A percentile compares a stretch with the other conserved stretches of the same genome.
Evolutionary conservation across 768 basidiomycete species (phyloP).

Genomic region (Coprinopsis sp.): DNA sequence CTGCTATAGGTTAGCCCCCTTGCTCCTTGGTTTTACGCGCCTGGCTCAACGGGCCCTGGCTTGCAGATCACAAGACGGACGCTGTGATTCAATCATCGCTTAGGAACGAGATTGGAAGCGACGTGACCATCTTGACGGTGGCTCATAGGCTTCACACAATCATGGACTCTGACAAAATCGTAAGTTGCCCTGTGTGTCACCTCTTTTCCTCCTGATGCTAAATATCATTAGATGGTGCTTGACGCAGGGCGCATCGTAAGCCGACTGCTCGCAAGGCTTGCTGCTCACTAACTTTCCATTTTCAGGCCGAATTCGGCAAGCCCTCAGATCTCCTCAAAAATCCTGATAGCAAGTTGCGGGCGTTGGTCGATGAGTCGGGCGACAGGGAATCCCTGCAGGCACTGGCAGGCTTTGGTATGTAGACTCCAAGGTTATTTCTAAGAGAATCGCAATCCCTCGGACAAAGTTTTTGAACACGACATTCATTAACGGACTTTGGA

Average conservation of each 20-base stretch:
- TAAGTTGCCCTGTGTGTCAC: constrained; percentile 17
- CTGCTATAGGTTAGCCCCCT: constrained; percentile 33
- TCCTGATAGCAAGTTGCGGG: constrained; percentile 43
- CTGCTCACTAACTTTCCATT: background rate
- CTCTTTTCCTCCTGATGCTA: background rate
- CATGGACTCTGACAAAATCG: constrained; percentile 54
- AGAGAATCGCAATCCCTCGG: too few relatives aligned
- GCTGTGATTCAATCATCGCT: constrained; percentile 65
- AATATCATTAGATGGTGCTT: constrained; percentile 14
- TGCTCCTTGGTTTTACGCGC: background rate
- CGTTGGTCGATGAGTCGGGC: constrained; percentile 55
- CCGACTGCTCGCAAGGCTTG: background rate
- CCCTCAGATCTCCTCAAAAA: constrained; percentile 50
- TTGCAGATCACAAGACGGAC: constrained; percentile 52
- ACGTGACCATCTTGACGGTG: constrained; percentile 58
- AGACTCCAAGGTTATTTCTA: too few relatives aligned
- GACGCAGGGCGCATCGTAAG: constrained; percentile 17
- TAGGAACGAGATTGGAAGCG: constrained; percentile 54
- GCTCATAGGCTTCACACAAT: constrained; percentile 66
- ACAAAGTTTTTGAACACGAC: too few relatives aligned
- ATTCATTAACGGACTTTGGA: too few relatives aligned
- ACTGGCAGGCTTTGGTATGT: constrained; percentile 28
- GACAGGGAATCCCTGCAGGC: constrained; percentile 46
- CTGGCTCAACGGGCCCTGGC: background rate
- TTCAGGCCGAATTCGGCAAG: constrained; percentile 48